Conservation (phyloP, 2,329 filamentous ascomycete genomes). For the Pseudocercospora musae region DNA sequence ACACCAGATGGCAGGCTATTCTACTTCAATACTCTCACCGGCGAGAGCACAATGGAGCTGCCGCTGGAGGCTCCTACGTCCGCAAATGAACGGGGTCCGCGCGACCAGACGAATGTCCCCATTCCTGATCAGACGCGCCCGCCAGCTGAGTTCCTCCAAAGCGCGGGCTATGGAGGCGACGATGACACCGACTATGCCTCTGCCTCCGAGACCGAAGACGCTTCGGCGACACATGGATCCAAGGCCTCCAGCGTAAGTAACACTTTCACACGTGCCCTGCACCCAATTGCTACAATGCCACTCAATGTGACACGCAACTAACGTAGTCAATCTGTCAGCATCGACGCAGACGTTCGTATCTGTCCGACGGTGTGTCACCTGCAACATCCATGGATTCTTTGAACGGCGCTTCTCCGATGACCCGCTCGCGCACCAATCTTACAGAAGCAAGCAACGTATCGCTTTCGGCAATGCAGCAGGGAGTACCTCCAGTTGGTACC, state of each 20-base stretch:
- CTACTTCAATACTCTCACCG: constrained; percentile 98
- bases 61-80: constrained; percentile 87
- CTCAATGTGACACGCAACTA: constrained; percentile 28
- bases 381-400: constrained; percentile 91
- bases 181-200: constrained; percentile 92
- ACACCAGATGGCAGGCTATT: constrained; percentile 89
- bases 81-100: constrained; percentile 75
- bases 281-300: constrained; percentile 11
- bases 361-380: constrained; percentile 71
- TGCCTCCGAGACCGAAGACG: constrained; percentile 76
- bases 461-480: constrained; percentile 44
- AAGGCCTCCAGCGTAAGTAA: constrained; percentile 64
- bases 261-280: constrained; percentile 23
- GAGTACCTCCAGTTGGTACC: constrained; percentile 49
- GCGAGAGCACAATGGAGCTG: constrained; percentile 89
- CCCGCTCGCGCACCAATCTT: constrained; percentile 56
- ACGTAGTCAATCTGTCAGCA: constrained; percentile 42
- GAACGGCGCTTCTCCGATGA: constrained; percentile 62
- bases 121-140: constrained; percentile 87
- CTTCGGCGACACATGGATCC: constrained; percentile 66
- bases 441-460: constrained; percentile 47
- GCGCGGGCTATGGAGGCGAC: constrained; percentile 68
- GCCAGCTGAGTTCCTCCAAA: constrained; percentile 85
- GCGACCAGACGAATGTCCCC: constrained; percentile 81
- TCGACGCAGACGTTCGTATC: constrained; percentile 63